Conservation (phyloP, 2,329 filamentous ascomycete genomes). For the Ceratocystis diversiconidia region DNA sequence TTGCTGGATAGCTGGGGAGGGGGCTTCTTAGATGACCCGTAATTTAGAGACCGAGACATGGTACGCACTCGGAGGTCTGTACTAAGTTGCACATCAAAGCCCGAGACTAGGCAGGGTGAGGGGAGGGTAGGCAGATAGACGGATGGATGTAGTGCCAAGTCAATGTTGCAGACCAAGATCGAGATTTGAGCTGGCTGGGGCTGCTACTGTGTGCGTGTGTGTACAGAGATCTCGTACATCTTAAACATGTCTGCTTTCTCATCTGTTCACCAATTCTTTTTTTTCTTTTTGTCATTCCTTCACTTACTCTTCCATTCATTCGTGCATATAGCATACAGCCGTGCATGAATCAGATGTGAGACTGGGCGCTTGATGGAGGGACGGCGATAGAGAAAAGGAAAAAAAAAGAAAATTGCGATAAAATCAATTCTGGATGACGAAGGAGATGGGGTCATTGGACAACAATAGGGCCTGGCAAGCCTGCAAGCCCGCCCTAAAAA, state of each 20-base stretch:
- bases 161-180: background rate
- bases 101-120: background rate
- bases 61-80: background rate
- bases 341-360: background rate
- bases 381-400: background rate
- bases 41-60: background rate
- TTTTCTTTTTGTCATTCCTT: background rate
- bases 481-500: background rate
- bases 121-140: background rate
- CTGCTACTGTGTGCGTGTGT: background rate
- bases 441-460: background rate
- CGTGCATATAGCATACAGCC: background rate
- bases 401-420: background rate
- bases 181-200: background rate
- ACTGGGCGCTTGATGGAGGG: background rate
- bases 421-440: background rate
- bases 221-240: conserved; percentile 1
- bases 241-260: background rate
- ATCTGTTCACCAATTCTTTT: too few relatives aligned
- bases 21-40: too few relatives aligned
- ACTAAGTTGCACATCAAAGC: background rate
- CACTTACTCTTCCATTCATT: background rate
- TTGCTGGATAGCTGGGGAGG: too few relatives aligned
- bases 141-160: conserved; percentile 1
- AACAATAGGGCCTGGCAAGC: background rate